Conservation (phyloP, 2,329 filamentous ascomycete species). For the Penicillium sp. region DNA sequence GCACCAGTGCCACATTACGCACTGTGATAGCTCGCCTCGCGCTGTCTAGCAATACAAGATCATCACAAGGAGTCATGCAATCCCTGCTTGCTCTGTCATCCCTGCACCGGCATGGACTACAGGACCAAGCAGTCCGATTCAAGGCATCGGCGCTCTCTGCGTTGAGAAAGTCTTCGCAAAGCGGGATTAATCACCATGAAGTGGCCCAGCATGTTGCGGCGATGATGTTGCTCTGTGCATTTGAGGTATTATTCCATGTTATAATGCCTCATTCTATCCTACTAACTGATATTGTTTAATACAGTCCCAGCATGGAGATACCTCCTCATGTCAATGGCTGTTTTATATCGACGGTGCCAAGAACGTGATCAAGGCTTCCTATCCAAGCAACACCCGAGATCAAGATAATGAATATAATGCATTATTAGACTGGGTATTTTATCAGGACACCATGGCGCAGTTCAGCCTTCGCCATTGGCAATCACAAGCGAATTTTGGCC, state of each 20-base stretch:
- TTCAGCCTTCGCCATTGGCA: neutral
- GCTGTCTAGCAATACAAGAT: neutral
- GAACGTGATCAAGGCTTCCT: neutral
- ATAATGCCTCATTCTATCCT: neutral
- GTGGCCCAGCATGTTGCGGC: neutral
- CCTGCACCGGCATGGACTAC: neutral
- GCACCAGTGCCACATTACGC: no score
- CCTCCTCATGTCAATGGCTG: neutral
- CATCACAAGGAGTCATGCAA: neutral
- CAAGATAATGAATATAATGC: neutral
- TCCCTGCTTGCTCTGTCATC: neutral
- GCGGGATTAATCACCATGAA: neutral
- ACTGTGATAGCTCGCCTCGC: neutral
- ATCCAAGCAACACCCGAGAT: neutral
- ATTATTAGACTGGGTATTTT: neutral
- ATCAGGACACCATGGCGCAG: neutral
- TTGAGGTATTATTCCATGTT: neutral
- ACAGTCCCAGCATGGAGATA: neutral
- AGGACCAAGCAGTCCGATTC: neutral
- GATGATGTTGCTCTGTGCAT: neutral
- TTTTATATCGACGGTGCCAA: neutral
- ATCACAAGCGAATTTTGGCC: neutral
- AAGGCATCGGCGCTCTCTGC: neutral
- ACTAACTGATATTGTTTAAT: no score
- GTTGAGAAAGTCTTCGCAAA: neutral